Conservation (phyloP, 2,329 filamentous ascomycete species). For the Penicillium oxalicum region DNA sequence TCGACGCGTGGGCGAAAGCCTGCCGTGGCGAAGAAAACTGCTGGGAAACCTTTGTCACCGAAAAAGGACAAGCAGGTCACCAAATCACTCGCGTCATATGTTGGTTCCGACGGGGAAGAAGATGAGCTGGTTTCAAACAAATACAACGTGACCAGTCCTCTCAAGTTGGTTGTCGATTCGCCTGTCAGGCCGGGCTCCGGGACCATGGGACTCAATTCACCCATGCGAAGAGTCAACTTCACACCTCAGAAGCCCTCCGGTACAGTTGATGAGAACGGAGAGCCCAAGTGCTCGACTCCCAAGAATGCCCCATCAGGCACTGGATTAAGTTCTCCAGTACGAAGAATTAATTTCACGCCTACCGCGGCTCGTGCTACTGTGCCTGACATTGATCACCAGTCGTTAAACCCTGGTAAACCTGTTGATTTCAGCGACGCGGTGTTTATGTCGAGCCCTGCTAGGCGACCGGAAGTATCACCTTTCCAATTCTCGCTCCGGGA, state of each 20-base stretch:
- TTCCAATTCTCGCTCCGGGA: conserved; percentile 39
- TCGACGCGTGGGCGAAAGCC: conserved; percentile 28
- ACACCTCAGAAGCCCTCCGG: conserved; percentile 22
- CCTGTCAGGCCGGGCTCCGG: conserved; percentile 27
- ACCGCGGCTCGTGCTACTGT: conserved; percentile 11
- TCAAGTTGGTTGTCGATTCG: conserved; percentile 31
- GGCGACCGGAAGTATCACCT: conserved; percentile 40
- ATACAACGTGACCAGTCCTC: conserved; percentile 19
- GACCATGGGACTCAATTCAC: conserved; percentile 28
- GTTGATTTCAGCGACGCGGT: conserved; percentile 29
- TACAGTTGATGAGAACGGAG: conserved; percentile 29
- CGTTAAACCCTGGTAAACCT: conserved; percentile 22
- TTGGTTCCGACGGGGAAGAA: conserved; percentile 38
- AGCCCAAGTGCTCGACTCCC: conserved; percentile 22
- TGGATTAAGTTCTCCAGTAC: conserved; percentile 30
- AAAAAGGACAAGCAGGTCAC: conserved; percentile 46
- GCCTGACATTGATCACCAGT: conserved; percentile 19
- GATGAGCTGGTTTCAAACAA: conserved; percentile 39
- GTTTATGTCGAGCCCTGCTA: conserved; percentile 41
- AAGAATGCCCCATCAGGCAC: conserved; percentile 19
- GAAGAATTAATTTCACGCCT: conserved; percentile 34
- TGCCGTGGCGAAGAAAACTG: conserved; percentile 27
- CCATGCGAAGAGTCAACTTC: conserved; percentile 31
- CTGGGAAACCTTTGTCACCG: conserved; percentile 40
- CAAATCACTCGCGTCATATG: conserved; percentile 34